phyloP scores from a whole-genome alignment of 2,329 filamentous ascomycete species.

The Cucurbitaria berberidis region DNA sequence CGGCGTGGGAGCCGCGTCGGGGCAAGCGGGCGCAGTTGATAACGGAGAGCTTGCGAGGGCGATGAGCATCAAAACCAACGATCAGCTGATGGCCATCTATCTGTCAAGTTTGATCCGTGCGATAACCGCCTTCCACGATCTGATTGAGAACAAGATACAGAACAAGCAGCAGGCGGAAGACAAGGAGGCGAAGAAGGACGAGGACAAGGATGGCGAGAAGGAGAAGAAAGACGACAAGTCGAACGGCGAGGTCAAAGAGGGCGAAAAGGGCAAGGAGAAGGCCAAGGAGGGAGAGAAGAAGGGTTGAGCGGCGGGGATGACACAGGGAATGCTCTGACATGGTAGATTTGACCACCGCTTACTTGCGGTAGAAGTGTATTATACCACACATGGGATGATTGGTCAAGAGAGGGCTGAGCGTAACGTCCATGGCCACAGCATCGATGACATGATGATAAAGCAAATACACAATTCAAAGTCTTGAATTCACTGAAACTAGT shows the following conservation, averaged over 20 bases:
- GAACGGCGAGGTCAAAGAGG: slow-evolving; percentile 53
- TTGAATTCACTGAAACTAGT: background rate
- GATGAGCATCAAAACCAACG: slow-evolving; percentile 99
- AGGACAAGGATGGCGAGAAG: slow-evolving; percentile 68
- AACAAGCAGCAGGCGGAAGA: slow-evolving; percentile 97
- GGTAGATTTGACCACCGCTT: slow-evolving; percentile 6
- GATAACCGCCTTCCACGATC: slow-evolving; percentile 97
- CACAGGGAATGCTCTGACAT: slow-evolving; percentile 12
- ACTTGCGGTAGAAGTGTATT: slow-evolving; percentile 27
- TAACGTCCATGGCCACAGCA: background rate
- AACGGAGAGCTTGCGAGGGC: slow-evolving; percentile 90
- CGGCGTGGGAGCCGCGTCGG: slow-evolving; percentile 58
- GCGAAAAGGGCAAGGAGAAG: slow-evolving; percentile 63
- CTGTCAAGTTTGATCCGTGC: slow-evolving; percentile 94
- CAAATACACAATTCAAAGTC: background rate
- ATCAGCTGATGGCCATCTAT: slow-evolving; percentile 98
- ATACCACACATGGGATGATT: slow-evolving; percentile 23
- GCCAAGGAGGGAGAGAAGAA: slow-evolving; percentile 66
- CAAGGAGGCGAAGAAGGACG: slow-evolving; percentile 74
- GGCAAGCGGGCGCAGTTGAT: slow-evolving; percentile 56
- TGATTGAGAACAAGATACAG: slow-evolving; percentile 99
- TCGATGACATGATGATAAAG: background rate
- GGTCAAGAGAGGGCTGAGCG: slow-evolving; percentile 1
- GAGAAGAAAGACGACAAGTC: slow-evolving; percentile 65
- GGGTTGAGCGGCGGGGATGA: slow-evolving; percentile 51